Evolutionary conservation across 2,329 filamentous ascomycete species (phyloP), one percentile per base, ranked within the genome.

Genomic region (Corniculantispora saksenae): DNA sequence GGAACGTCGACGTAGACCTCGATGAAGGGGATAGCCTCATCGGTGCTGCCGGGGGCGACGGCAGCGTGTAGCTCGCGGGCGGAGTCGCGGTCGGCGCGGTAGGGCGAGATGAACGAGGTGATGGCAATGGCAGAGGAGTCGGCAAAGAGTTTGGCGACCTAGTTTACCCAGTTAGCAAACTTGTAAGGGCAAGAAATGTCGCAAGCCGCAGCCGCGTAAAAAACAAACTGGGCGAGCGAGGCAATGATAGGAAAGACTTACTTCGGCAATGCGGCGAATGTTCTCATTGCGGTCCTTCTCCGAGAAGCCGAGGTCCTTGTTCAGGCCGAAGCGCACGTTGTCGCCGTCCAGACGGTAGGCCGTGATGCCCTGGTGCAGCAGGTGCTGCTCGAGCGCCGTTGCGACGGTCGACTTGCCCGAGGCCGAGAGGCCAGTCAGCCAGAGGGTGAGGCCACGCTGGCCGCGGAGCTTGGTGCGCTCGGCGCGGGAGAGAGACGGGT

Each of bases 381-480:
- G 89, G 79, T 97, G 93, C 83, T 97, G 94, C 84, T 99, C 95
- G 48, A 99, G 91, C 19, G 95, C 95, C 3, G 93, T 97, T 63
- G 95, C 95, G 68, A 99, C 92, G 66, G 95, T 99, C 61, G 94
- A 97, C 82, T 99, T 99, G 76, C 95, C 95, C 0, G 93, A 97
- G 60, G 94, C 95, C 45, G 92, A 97, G 69, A 99, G 91, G 63
- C 95, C 95, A 1, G 95, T 99, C 76, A 99, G 91, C 95, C 95
- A 99, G 81, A 99, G 90, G 65, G 95, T 99, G 77, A 96, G 90
- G 76, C 95, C 95, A 71, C 88, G 87, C 80, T 99, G 95, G 78
- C 89, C 88, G 80, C 93, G 92, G 71, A 87, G 81, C 70, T 84
- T 77, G 79, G 87, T 89, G 79, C 92, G 91, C 85, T 95, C 92